These are phyloP conservation scores for Eragrostis nindensis DNA, from an alignment of 176 grass and related monocot genomes.

Conservation along the genomic window DNA sequence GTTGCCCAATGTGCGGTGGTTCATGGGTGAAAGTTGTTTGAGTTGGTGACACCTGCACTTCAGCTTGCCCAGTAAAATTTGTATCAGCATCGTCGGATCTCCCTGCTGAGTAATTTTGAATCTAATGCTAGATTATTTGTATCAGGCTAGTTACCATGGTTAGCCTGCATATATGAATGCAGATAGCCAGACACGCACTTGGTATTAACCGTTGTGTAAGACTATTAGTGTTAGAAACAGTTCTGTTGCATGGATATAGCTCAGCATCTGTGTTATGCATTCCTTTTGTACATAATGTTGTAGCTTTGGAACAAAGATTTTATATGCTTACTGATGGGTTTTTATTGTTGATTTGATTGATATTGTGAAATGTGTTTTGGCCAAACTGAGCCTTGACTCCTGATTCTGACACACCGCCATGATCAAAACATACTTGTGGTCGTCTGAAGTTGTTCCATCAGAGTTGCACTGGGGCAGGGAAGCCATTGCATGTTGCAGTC, in stretches of 20 bases:
- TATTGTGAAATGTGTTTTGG: not conserved
- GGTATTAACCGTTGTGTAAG: slow-evolving; percentile 26
- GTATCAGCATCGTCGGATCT: not conserved
- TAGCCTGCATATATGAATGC: slow-evolving; percentile 22
- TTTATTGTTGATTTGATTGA: not conserved
- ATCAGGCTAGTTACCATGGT: not conserved
- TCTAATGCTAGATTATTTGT: not conserved
- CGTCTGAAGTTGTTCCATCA: no score
- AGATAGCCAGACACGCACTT: not conserved
- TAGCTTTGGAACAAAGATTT: not conserved
- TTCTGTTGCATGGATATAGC: not conserved
- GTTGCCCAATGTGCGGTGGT: slow-evolving; percentile 96
- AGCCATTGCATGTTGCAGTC: no score
- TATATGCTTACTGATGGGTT: not conserved
- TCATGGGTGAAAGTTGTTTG: slow-evolving; percentile 96
- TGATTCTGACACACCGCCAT: no score
- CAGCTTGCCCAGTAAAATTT: slow-evolving; percentile 1
- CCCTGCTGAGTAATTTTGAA: slow-evolving; percentile 10
- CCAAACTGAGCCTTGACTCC: no score
- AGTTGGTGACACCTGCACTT: slow-evolving; percentile 20
- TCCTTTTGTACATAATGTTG: slow-evolving; percentile 25
- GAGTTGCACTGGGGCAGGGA: no score
- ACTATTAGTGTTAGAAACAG: slow-evolving; percentile 16
- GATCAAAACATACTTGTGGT: no score
- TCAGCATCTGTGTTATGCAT: not conserved